Conservation (phyloP, 345 rosid species). For the Arabis alpina region DNA sequence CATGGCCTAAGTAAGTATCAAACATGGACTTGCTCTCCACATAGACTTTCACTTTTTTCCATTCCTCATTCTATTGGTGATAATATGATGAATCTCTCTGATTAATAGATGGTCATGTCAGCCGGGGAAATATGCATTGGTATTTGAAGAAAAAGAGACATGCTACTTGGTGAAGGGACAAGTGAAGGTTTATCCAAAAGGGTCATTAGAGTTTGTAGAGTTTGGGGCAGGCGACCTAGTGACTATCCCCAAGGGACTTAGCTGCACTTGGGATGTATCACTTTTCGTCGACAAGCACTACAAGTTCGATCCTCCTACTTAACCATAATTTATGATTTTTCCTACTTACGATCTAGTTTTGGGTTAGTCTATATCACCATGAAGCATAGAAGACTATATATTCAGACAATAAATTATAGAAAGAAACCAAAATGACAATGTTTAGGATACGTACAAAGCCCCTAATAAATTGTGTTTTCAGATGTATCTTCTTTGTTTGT, state of each 20-base stretch:
- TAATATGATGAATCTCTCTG: constrained; percentile 33
- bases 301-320: constrained; percentile 72
- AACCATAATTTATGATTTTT: neutral
- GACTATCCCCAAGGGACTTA: constrained; percentile 80
- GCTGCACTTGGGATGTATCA: constrained; percentile 95
- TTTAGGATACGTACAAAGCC: constrained; percentile 24
- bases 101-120: constrained; percentile 83
- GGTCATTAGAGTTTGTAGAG: constrained; percentile 64
- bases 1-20: constrained; percentile 49
- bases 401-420: constrained; percentile 26
- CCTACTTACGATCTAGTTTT: constrained; percentile 24
- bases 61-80: constrained; percentile 3
- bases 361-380: constrained; percentile 37
- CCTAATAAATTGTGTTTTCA: constrained; percentile 29
- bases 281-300: constrained; percentile 86
- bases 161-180: constrained; percentile 84
- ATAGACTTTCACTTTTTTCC: neutral
- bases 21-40: constrained; percentile 16
- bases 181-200: constrained; percentile 74
- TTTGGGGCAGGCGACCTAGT: constrained; percentile 97
- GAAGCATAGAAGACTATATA: constrained; percentile 35
- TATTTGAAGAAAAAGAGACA: constrained; percentile 88
- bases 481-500: constrained; percentile 29
- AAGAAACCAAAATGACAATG: constrained; percentile 20
- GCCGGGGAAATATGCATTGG: constrained; percentile 88